Base-by-base conservation (phyloP, 495 filamentous ascomycete genomes). In the Cetradonia linearis region DNA sequence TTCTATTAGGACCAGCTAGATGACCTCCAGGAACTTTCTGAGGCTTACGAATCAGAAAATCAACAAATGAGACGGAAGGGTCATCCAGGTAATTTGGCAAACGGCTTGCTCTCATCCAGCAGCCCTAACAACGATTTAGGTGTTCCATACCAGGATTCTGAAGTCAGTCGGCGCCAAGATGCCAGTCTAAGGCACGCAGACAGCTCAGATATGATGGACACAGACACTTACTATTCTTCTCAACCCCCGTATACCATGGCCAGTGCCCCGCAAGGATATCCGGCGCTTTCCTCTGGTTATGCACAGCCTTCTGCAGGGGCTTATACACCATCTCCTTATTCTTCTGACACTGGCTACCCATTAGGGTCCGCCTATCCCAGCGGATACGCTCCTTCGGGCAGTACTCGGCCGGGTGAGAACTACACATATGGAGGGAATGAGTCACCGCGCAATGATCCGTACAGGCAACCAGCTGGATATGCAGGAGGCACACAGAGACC, bases 1-100 rank as follows among this genome's bases (percentile, higher is more conserved):
- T 31, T 4, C 7, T n/a, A 30, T 8, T 28, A 68, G 66, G 63
- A 63, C 57, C 63, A 65, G 62, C 27, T 68, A 42, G 65, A 66
- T 18, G 62, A 65, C 38, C 47, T 68, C 13, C 49, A 62, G 42
- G 59, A 49, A 16, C 58, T 66, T 20, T 68, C 66, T 42, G 23
- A 57, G 27, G 60, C 64, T 18, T 68, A 66, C 56, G 40, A 50
- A 37, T 48, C 50, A 30, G 66, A 68, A 54, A 65, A 58, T 20
- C 62, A 60, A 38, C 52, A 66, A 33, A 53, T 61, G 23, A 61
- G 20, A 31, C 38, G 37, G 30, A 52, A 44, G 54, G 65, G 61
- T 54, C 58, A 66, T 46, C 40, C 60, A 67, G 63, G 65, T 63
- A 44, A 58, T 25, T 13, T 38, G 56, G 7, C 23, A 25, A 25